These are phyloP conservation scores for Thyridium curvatum DNA, from an alignment of 2,329 filamentous ascomycete genomes.

Conservation along the genomic window DNA sequence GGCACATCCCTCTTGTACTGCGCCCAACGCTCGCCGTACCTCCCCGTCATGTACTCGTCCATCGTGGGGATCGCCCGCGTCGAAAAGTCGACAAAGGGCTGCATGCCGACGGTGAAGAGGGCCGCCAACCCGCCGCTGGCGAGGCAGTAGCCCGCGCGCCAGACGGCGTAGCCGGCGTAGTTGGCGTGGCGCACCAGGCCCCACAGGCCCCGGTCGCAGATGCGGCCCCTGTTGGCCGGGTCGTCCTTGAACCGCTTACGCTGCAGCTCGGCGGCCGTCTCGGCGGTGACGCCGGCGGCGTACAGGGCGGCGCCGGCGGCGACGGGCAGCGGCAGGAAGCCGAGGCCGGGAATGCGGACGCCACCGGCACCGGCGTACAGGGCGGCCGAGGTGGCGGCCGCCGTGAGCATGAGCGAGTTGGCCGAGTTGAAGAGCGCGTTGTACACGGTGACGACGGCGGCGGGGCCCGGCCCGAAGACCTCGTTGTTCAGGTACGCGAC, in stretches of 20 bases:
- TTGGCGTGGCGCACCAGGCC: constrained; percentile 31
- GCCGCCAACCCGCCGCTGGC: constrained; percentile 27
- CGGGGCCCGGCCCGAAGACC: constrained; percentile 36
- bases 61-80: constrained; percentile 21
- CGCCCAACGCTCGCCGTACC: constrained; percentile 31
- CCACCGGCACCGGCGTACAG: constrained; percentile 12
- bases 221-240: constrained; percentile 27
- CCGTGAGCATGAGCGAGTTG: constrained; percentile 48
- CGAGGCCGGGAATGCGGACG: constrained; percentile 20
- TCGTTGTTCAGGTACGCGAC: constrained; percentile 38
- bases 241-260: constrained; percentile 34
- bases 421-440: constrained; percentile 50
- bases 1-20: constrained; percentile 29
- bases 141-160: constrained; percentile 24
- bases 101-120: constrained; percentile 18
- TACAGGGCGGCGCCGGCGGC: constrained; percentile 44
- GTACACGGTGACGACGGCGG: constrained; percentile 37
- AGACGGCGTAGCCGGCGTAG: constrained; percentile 30
- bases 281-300: constrained; percentile 42
- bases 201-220: constrained; percentile 31
- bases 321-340: constrained; percentile 24
- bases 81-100: constrained; percentile 23
- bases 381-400: constrained; percentile 35
- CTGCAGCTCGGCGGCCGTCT: constrained; percentile 51
- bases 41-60: constrained; percentile 27